These are phyloP conservation scores for Lasiosphaeriaceae sp. DNA, from an alignment of 495 filamentous ascomycete genomes.

Conservation along the genomic window DNA sequence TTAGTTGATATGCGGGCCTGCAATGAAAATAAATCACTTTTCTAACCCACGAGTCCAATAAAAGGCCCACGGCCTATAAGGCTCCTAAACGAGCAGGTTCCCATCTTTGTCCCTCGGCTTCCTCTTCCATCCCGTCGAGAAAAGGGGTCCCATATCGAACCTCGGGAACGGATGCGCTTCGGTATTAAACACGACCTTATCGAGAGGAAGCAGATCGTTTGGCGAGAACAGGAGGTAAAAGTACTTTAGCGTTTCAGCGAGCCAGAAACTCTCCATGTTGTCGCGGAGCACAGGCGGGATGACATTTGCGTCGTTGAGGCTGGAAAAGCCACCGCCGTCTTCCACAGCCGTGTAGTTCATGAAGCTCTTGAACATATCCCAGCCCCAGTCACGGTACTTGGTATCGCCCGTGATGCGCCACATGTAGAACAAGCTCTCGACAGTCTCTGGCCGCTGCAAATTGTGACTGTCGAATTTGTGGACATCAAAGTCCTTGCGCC, in stretches of 20 bases:
- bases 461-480: conserved; percentile 79
- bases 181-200: conserved; percentile 88
- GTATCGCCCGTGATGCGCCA: conserved; percentile 94
- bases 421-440: conserved; percentile 96
- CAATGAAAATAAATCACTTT: neutral
- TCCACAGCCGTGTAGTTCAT: conserved; percentile 73
- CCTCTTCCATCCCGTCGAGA: conserved; percentile 85
- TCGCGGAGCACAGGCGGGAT: conserved; percentile 63
- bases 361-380: conserved; percentile 96
- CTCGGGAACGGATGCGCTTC: conserved; percentile 89
- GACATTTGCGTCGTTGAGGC: conserved; percentile 67
- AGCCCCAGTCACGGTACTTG: conserved; percentile 93
- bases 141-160: conserved; percentile 72
- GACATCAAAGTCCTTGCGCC: conserved; percentile 74
- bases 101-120: conserved; percentile 51
- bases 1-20: too few species aligned
- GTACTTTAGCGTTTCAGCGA: conserved; percentile 97
- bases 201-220: conserved; percentile 75
- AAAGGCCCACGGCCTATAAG: too few species aligned
- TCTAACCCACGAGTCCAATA: neutral
- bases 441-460: conserved; percentile 91
- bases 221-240: conserved; percentile 93
- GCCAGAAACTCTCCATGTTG: conserved; percentile 96
- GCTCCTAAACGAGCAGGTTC: conserved; percentile 21
- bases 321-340: conserved; percentile 77